Base-by-base conservation (phyloP, 2,329 filamentous ascomycete genomes). In the Trichoderma sp. region DNA sequence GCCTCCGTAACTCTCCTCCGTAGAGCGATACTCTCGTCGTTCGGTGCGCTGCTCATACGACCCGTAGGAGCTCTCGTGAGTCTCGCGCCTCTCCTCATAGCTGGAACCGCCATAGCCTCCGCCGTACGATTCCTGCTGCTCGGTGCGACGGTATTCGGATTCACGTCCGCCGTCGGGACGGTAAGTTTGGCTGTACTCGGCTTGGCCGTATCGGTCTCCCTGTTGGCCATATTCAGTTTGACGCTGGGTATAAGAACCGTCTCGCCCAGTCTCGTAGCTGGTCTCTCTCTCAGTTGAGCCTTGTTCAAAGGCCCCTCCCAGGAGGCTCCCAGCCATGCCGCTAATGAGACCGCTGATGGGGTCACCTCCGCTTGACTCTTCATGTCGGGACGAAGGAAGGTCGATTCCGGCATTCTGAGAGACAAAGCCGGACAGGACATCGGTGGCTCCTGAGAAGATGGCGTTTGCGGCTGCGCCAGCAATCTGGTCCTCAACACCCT, bases 281-380 rank as follows among this genome's bases (percentile, higher is more conserved):
- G 81, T 79, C 69, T 83, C 84, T 55, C 78, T 80, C 71, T 86
- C 81, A 64, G 82, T 86, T 52, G 87, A 80, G 41, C 84, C 78
- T 43, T 80, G 79, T 58, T 81, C 80, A 60, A 90, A 84, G 15
- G 83, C 83, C 14, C 84, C 83, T 12, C 88, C 85, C 9, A 96
- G 83, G 17, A 93, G 78, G 45, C 85, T 86, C 43, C 84, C 84
- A 34, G 90, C 89, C 41, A 58, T 44, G 41, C 88, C 86, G 63
- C 88, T 89, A 14, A 96, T 81, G 50, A 96, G 78, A 26, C 89
- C 88, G 34, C 90, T 89, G 1, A 92, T 74, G 12, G 85, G 85
- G 57, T 88, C 87, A 55, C 87, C 87, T 69, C 88, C 82, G 66
- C 83, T 82, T 7, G 70, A 83, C 81, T 72, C 69, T 47, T 75